A percentile compares a stretch with the other conserved stretches of the same genome.
Conservation (phyloP, 148 eudicot genomes). For the Vaccinium myrtillus region DNA sequence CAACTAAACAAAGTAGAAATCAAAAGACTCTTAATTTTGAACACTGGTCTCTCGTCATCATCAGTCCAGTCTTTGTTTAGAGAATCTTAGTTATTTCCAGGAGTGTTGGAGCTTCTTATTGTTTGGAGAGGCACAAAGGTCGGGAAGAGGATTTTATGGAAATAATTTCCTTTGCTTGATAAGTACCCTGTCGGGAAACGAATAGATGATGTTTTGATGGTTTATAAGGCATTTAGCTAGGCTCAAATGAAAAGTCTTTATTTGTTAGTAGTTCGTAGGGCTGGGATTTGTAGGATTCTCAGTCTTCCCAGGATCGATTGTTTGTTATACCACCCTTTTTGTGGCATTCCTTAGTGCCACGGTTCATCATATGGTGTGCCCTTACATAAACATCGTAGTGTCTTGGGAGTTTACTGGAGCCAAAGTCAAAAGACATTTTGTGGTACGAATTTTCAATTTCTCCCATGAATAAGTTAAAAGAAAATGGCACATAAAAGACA, state of each 20-base stretch:
- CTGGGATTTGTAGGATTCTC: background rate
- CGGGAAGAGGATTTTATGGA: background rate
- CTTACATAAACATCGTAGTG: background rate
- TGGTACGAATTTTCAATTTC: background rate
- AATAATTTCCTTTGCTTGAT: background rate
- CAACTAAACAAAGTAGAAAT: too few relatives aligned
- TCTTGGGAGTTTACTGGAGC: background rate
- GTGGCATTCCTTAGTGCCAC: background rate
- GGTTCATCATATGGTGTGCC: background rate
- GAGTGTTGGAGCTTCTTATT: too few relatives aligned
- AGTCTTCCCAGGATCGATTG: background rate
- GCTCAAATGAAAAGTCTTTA: background rate
- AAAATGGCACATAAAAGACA: background rate
- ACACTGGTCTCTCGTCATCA: too few relatives aligned
- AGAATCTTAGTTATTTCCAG: too few relatives aligned
- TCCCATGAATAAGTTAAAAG: background rate
- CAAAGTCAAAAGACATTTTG: background rate
- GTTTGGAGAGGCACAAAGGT: background rate
- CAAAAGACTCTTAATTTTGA: too few relatives aligned
- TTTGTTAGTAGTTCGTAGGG: background rate
- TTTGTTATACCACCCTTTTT: background rate
- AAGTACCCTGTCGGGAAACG: background rate
- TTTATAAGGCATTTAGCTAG: background rate
- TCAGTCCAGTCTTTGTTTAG: too few relatives aligned
- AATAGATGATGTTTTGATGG: background rate